Conservation (phyloP, 306 rosid species). For the Leucaena leucocephala region DNA sequence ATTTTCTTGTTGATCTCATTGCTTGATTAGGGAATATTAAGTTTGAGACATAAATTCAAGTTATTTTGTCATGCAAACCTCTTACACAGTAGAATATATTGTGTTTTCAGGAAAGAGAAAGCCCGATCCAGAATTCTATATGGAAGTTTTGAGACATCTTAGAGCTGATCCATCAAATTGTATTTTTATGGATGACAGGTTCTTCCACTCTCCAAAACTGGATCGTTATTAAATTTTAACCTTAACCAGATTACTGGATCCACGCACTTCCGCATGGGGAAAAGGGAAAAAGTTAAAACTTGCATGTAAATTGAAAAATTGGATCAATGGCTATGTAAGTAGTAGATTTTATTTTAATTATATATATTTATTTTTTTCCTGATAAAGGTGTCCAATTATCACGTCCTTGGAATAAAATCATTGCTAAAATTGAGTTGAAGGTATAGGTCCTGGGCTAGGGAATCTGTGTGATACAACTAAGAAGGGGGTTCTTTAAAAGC, state of each 20-base stretch:
- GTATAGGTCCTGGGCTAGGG: background rate
- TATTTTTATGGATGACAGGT: slow-evolving; percentile 91
- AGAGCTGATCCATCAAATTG: slow-evolving; percentile 70
- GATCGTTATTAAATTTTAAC: slow-evolving; percentile 20
- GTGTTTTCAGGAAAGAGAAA: slow-evolving; percentile 86
- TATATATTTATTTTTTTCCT: background rate
- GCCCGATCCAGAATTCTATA: slow-evolving; percentile 80
- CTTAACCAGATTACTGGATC: background rate
- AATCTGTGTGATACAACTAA: background rate
- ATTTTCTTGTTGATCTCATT: slow-evolving; percentile 24
- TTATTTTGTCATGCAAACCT: slow-evolving; percentile 23
- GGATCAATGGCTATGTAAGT: background rate
- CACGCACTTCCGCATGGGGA: background rate
- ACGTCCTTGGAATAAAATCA: background rate
- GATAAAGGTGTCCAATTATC: background rate
- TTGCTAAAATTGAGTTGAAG: background rate
- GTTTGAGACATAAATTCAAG: slow-evolving; percentile 24
- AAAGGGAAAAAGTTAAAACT: background rate
- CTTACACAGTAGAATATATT: slow-evolving; percentile 16
- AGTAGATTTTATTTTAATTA: background rate
- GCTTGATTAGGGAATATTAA: background rate
- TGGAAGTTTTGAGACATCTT: slow-evolving; percentile 68
- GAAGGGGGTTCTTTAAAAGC: background rate
- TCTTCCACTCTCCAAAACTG: slow-evolving; percentile 19
- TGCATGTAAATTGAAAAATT: background rate